These are phyloP conservation scores for Cymbidium sinense DNA, from an alignment of 106 monocot species.

Conservation along the genomic window DNA sequence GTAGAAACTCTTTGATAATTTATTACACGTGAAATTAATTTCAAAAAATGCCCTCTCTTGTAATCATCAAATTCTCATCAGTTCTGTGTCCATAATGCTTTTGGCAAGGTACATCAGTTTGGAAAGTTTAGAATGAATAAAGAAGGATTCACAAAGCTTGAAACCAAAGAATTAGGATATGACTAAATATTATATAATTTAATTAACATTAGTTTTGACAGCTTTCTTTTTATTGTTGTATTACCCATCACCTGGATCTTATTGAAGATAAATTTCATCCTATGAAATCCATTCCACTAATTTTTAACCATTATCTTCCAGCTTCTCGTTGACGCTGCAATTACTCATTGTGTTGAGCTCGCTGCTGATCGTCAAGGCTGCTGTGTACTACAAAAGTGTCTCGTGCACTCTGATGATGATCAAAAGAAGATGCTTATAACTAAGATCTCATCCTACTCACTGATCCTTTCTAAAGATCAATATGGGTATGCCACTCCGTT, in stretches of 20 bases:
- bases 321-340: slow-evolving; percentile 36
- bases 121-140: not conserved
- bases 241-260: too few relatives aligned
- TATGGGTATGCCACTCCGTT: not conserved
- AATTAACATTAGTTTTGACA: too few relatives aligned
- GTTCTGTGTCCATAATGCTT: not conserved
- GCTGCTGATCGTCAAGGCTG: slow-evolving; percentile 43
- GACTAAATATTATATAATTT: not conserved
- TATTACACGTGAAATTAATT: slow-evolving; percentile 2
- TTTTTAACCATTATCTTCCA: slow-evolving; percentile 7
- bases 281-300: not conserved
- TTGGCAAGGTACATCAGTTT: not conserved
- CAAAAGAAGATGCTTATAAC: slow-evolving; percentile 1
- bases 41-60: not conserved
- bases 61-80: not conserved
- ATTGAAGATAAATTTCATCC: not conserved
- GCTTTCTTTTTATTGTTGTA: too few relatives aligned
- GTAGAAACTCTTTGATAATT: not conserved
- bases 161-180: not conserved
- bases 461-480: slow-evolving; percentile 6
- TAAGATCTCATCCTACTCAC: slow-evolving; percentile 6
- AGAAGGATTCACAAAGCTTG: not conserved
- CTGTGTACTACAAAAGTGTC: slow-evolving; percentile 6
- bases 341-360: slow-evolving; percentile 31
- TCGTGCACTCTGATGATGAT: not conserved